Base-by-base conservation (phyloP, 768 basidiomycete genomes). In the Naganishia vaughanmartiniae region DNA sequence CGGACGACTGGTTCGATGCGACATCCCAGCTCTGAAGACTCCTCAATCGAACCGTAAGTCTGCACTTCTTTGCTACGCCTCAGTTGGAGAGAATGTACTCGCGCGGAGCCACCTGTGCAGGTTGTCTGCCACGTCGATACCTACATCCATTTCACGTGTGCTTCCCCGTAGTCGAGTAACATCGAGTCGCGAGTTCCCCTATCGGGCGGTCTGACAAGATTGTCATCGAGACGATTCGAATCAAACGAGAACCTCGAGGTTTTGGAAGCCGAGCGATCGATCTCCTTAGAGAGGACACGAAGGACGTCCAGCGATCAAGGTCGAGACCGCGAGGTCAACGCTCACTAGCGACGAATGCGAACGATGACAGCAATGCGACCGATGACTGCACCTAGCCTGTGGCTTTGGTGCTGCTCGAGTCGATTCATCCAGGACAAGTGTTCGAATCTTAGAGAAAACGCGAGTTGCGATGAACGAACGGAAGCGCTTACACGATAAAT, bases 1-100 rank as follows among this genome's bases (percentile, higher is more conserved):
- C 74, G 91, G 91, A 21, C 89, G 89, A 67, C 85, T 93, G 33
- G 86, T 92, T 72, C 89, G 91, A 71, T 93, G 92, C 83, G 92
- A 93, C 78, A 90, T 93, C 19, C 91, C 91, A 21, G 92, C 91
- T 1, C 90, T 91, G 1, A 58, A 63, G 53, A 68, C 57, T 87
- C 89, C 21, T 86, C 84, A 69, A 85, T 88, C 51, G 90, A 90
- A 76, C 90, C 91, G 91, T 92, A 85, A 90, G 91, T 92, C 72
- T 76, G 72, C 5, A 26, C 21, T 24, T 26, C n/a, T 26, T 15
- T 12, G 12, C 28, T 26, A 57, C 30, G 3, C 24, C 24, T 54
- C 33, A 21, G 19, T 48, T 12, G 2, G 36, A 48, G 34, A 42
- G 48, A 34, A 63, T 45, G 42, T 21, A 30, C 57, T 63, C 60